Percentiles rank a stretch among this genome's conserved stretches.
phyloP scores from a whole-genome alignment of 164 flowering plant genomes.

The Vitis cinerea region DNA sequence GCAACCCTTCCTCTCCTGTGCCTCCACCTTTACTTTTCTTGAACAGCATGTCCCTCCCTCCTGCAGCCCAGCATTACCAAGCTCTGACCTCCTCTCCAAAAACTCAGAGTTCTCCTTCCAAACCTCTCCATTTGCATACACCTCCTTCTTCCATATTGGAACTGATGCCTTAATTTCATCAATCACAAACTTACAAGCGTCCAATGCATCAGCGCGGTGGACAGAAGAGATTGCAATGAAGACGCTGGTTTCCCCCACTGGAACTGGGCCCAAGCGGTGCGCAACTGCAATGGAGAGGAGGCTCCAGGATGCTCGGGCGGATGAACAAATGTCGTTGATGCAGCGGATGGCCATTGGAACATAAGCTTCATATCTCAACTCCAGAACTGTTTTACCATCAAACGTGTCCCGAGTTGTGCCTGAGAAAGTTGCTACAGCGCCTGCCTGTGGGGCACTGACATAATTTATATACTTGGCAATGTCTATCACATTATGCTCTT shows the following conservation, averaged over 20 bases:
- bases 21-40: too few relatives aligned
- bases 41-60: neutral
- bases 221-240: constrained; percentile 82
- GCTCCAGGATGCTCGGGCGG: constrained; percentile 69
- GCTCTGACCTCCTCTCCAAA: constrained; percentile 49
- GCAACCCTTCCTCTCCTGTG: too few relatives aligned
- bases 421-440: constrained; percentile 88
- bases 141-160: constrained; percentile 98
- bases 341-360: constrained; percentile 82
- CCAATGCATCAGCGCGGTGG: constrained; percentile 78
- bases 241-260: constrained; percentile 83
- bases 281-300: constrained; percentile 67
- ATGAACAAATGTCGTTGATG: constrained; percentile 58
- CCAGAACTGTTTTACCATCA: constrained; percentile 77
- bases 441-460: constrained; percentile 70
- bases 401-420: constrained; percentile 89
- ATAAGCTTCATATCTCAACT: constrained; percentile 88
- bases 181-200: constrained; percentile 79
- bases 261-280: constrained; percentile 77
- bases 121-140: constrained; percentile 80
- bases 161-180: constrained; percentile 95
- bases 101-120: constrained; percentile 97
- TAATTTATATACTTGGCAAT: constrained; percentile 57
- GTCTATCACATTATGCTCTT: constrained; percentile 49
- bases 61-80: constrained; percentile 18